A percentile compares a stretch with the other conserved stretches of the same genome.
Conservation (phyloP, 1,284 basidiomycete species). For the Chondrostereum purpureum region DNA sequence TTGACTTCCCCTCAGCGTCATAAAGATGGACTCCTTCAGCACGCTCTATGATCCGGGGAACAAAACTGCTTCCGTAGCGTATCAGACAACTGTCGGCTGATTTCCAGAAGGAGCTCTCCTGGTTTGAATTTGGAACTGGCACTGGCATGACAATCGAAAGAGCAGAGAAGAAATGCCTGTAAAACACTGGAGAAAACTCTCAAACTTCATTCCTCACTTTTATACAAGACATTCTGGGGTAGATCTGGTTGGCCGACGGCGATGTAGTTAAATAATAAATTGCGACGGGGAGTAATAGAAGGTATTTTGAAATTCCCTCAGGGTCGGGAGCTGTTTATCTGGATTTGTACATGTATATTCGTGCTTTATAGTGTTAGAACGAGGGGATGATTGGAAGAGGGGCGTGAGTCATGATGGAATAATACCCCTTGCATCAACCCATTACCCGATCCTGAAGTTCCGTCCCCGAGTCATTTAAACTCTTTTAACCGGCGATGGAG, state of each 20-base stretch:
- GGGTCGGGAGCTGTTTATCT: too few species aligned
- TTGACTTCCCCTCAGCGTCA: conserved; percentile 15
- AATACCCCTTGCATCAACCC: background rate
- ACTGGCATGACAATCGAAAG: background rate
- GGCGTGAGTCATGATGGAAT: too few species aligned
- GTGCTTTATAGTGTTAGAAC: too few species aligned
- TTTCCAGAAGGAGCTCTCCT: conserved; percentile 14
- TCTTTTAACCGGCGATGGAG: conserved; percentile 7
- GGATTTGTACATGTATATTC: too few species aligned
- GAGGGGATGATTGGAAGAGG: too few species aligned
- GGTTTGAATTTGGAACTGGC: conserved; percentile 6
- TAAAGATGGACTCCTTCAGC: conserved; percentile 17
- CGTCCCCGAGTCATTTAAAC: conserved; percentile 8
- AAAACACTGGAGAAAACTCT: too few species aligned
- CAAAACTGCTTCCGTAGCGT: conserved; percentile 15
- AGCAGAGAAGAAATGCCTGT: background rate
- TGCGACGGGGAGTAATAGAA: too few species aligned
- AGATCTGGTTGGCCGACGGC: too few species aligned
- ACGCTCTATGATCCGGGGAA: conserved; percentile 15
- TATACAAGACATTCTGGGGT: too few species aligned
- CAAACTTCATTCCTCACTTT: too few species aligned
- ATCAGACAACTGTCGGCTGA: conserved; percentile 15
- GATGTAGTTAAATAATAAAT: too few species aligned
- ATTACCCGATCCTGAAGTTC: background rate
- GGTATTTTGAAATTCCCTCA: too few species aligned